Conservation (phyloP, 225 moss, liverwort and hornwort species). For the Anthoceros angustus region DNA sequence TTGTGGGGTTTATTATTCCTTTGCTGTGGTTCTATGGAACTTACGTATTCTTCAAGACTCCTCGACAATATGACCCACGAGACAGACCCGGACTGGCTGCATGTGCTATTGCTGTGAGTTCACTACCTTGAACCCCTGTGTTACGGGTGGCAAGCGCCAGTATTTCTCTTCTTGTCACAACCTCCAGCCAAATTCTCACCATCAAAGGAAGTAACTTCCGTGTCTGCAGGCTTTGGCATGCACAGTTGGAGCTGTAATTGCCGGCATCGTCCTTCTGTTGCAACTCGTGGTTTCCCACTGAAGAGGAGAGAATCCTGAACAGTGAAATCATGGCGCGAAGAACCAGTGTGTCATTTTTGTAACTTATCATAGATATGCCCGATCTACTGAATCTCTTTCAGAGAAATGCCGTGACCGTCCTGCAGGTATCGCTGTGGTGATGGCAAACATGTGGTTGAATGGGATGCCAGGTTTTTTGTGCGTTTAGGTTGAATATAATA, state of each 20-base stretch:
- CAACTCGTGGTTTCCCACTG: neutral
- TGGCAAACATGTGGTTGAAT: no score
- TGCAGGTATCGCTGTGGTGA: no score
- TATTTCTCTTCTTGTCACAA: neutral
- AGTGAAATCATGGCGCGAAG: no score
- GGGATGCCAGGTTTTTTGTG: no score
- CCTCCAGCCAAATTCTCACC: neutral
- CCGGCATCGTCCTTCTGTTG: neutral
- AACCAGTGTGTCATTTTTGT: no score
- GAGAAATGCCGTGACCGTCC: no score
- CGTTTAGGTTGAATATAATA: no score
- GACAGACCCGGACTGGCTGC: conserved; percentile 24
- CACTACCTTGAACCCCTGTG: neutral
- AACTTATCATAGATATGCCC: no score
- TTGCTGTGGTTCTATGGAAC: conserved; percentile 34
- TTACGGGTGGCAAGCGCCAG: no score
- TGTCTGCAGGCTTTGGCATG: neutral
- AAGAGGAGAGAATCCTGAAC: neutral
- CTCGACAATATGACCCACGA: conserved; percentile 13
- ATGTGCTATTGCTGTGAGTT: conserved; percentile 16
- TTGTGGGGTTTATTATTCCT: conserved; percentile 26
- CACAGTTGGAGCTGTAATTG: neutral
- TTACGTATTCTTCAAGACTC: conserved; percentile 9
- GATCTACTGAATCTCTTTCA: no score
- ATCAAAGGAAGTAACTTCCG: neutral